A percentile compares a stretch with the other conserved stretches of the same genome.
These are phyloP conservation scores for Xylariales sp. DNA, from an alignment of 2,329 filamentous ascomycete genomes.

Conservation along the genomic window DNA sequence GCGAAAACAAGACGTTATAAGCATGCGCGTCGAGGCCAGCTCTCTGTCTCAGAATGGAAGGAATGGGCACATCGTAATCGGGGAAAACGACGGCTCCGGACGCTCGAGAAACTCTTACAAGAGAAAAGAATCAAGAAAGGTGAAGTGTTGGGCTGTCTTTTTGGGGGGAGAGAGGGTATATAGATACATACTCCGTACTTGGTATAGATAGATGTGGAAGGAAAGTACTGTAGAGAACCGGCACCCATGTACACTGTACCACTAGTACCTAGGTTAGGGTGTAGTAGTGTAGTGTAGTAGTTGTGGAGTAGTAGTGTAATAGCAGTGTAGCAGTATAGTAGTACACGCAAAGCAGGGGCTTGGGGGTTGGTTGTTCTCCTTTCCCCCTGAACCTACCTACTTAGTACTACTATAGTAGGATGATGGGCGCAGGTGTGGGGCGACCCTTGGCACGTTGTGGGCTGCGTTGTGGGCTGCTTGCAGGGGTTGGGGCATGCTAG, in stretches of 20 bases:
- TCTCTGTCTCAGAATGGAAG: slow-evolving; percentile 40
- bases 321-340: too few relatives aligned
- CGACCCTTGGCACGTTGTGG: slow-evolving; percentile 35
- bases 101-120: slow-evolving; percentile 23
- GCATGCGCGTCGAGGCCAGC: slow-evolving; percentile 40
- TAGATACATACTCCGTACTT: slow-evolving; percentile 27
- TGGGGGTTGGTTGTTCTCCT: slow-evolving; percentile 28
- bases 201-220: slow-evolving; percentile 6
- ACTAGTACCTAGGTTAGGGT: too few relatives aligned
- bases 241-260: slow-evolving; percentile 29
- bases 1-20: slow-evolving; percentile 40
- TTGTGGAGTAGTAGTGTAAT: too few relatives aligned
- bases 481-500: slow-evolving; percentile 33
- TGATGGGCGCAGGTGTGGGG: slow-evolving; percentile 31
- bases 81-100: slow-evolving; percentile 27
- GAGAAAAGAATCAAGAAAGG: not conserved
- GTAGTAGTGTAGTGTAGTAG: too few relatives aligned
- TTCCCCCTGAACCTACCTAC: slow-evolving; percentile 37
- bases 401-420: not conserved
- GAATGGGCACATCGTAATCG: slow-evolving; percentile 35
- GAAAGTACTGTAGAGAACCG: slow-evolving; percentile 7
- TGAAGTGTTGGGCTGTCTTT: slow-evolving; percentile 23
- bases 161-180: slow-evolving; percentile 26
- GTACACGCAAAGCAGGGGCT: slow-evolving; percentile 17
- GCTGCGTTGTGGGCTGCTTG: slow-evolving; percentile 29